Percentiles rank a stretch among this genome's conserved stretches.
Evolutionary conservation across 805 yeast species (phyloP).

Genomic region (Spathaspora hagerdaliae): DNA sequence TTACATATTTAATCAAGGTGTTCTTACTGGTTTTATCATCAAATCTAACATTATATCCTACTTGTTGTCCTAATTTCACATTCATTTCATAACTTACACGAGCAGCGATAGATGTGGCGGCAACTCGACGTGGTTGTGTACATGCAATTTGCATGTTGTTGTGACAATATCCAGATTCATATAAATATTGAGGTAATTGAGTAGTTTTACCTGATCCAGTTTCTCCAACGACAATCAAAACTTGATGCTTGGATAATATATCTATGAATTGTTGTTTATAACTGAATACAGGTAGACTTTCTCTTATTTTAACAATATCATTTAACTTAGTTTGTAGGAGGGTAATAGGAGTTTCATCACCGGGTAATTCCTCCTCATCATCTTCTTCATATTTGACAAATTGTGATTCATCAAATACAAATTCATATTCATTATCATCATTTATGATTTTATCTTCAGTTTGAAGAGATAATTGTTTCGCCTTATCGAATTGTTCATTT

Average conservation of each 20-base stretch:
- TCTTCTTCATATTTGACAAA: slow-evolving; percentile 22
- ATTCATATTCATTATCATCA: slow-evolving; percentile 56
- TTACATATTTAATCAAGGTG: slow-evolving; percentile 82
- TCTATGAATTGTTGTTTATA: slow-evolving; percentile 57
- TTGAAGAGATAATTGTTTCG: slow-evolving; percentile 22
- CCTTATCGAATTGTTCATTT: slow-evolving; percentile 43
- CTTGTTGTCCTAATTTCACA: slow-evolving; percentile 74
- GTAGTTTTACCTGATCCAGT: slow-evolving; percentile 96
- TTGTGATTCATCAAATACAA: slow-evolving; percentile 68
- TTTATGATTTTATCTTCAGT: slow-evolving; percentile 40
- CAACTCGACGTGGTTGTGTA: slow-evolving; percentile 94
- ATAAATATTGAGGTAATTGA: slow-evolving; percentile 82
- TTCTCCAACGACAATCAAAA: slow-evolving; percentile 75
- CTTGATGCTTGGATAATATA: slow-evolving; percentile 60
- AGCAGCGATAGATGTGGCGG: slow-evolving; percentile 86
- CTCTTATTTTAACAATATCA: slow-evolving; percentile 48
- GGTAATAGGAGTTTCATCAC: slow-evolving; percentile 6
- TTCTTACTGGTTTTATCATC: slow-evolving; percentile 67
- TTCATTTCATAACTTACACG: slow-evolving; percentile 91
- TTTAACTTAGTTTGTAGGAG: not conserved
- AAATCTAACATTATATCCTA: slow-evolving; percentile 86
- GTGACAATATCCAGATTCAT: slow-evolving; percentile 74
- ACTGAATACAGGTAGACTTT: slow-evolving; percentile 70
- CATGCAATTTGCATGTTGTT: slow-evolving; percentile 59
- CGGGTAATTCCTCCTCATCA: slow-evolving; percentile 10